Conservation (phyloP, 495 filamentous ascomycete species). For the Pseudotulostoma volvatum region DNA sequence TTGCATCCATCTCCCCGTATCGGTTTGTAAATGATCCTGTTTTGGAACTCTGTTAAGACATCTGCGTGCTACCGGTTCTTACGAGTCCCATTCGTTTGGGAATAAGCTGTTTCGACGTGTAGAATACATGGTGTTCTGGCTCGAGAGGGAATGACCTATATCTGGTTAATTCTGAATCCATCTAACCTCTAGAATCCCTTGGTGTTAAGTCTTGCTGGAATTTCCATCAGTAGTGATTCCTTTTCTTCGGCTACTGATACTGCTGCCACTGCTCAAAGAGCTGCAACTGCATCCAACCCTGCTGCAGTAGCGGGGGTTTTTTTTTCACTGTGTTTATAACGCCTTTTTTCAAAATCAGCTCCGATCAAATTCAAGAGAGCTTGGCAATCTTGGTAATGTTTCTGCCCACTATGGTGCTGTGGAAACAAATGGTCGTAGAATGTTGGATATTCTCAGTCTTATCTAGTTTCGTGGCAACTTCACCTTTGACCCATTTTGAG, state of each 20-base stretch:
- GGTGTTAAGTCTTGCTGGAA: not conserved
- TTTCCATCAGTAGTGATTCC: not conserved
- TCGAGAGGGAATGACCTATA: not conserved
- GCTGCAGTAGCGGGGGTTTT: conserved; percentile 7
- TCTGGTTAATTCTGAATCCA: not conserved
- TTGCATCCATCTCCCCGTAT: not conserved
- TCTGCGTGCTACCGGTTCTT: not conserved
- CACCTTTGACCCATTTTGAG: conserved; percentile 2
- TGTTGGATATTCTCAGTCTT: conserved; percentile 8
- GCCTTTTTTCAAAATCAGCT: conserved; percentile 3
- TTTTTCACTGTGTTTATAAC: conserved; percentile 6
- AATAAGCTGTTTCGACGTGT: not conserved
- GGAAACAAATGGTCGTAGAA: conserved; percentile 10
- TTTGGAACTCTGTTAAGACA: not conserved
- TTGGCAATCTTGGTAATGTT: conserved; percentile 7
- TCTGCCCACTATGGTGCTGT: conserved; percentile 10
- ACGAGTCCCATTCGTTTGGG: not conserved
- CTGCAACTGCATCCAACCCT: conserved; percentile 1
- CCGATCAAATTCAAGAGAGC: not conserved
- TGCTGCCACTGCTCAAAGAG: not conserved
- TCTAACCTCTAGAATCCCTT: not conserved
- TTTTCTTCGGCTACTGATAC: not conserved
- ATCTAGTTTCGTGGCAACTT: conserved; percentile 8
- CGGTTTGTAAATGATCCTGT: not conserved
- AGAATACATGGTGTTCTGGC: not conserved